Conservation (phyloP, 805 yeast species). For the Ogataea zsoltii region DNA sequence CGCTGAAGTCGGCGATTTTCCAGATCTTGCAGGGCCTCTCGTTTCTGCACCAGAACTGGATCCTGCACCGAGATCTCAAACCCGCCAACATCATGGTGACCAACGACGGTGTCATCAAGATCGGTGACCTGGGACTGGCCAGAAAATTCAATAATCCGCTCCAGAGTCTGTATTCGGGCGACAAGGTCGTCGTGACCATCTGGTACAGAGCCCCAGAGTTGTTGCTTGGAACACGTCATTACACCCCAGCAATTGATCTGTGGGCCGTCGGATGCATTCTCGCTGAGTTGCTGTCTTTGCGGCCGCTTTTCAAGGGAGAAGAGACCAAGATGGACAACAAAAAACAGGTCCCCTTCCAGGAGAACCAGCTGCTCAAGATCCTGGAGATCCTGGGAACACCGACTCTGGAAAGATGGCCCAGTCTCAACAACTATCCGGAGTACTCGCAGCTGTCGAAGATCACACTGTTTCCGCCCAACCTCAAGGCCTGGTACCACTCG, state of each 20-base stretch:
- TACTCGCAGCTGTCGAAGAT: slow-evolving; percentile 61
- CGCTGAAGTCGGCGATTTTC: slow-evolving; percentile 84
- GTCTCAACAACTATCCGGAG: slow-evolving; percentile 80
- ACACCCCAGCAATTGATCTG: slow-evolving; percentile 86
- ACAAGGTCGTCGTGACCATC: slow-evolving; percentile 93
- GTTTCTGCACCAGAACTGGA: slow-evolving; percentile 93
- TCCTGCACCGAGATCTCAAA: slow-evolving; percentile 90
- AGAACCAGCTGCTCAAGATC: slow-evolving; percentile 86
- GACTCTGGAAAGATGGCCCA: slow-evolving; percentile 72
- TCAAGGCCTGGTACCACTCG: slow-evolving; percentile 83
- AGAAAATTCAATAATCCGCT: slow-evolving; percentile 83
- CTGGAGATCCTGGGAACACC: slow-evolving; percentile 95
- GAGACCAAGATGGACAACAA: slow-evolving; percentile 95
- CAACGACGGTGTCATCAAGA: slow-evolving; percentile 84
- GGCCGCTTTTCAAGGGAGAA: slow-evolving; percentile 97
- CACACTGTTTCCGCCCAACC: slow-evolving; percentile 63
- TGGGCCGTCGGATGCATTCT: slow-evolving; percentile 97
- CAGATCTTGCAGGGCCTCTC: slow-evolving; percentile 91
- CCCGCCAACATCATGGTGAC: slow-evolving; percentile 99
- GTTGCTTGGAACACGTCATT: slow-evolving; percentile 86
- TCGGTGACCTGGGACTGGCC: slow-evolving; percentile 93
- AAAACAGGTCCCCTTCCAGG: slow-evolving; percentile 91
- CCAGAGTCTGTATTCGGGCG: slow-evolving; percentile 86
- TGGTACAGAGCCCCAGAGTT: slow-evolving; percentile 97
- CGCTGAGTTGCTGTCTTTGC: slow-evolving; percentile 82